Conservation (phyloP, 768 basidiomycete species). For the Amanita rimosa region DNA sequence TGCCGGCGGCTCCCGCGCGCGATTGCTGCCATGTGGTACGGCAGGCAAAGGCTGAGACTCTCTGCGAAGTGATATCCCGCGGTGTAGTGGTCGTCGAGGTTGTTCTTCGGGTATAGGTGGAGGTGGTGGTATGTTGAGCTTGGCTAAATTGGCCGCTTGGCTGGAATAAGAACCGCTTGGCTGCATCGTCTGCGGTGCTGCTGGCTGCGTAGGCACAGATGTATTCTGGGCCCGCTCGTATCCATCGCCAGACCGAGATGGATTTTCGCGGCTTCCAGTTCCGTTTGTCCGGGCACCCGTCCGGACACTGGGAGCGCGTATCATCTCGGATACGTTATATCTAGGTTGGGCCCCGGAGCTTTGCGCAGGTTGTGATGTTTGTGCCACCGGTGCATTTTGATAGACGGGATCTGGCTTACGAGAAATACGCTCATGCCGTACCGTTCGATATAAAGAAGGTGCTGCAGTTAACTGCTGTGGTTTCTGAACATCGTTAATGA, state of each 20-base stretch:
- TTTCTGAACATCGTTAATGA: slow-evolving; percentile 43
- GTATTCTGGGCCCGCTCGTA: background rate
- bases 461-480: slow-evolving; percentile 9
- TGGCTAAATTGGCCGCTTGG: background rate
- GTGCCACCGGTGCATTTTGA: slow-evolving; percentile 1
- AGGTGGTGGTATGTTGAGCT: background rate
- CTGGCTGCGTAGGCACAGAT: background rate
- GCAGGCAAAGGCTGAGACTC: slow-evolving; percentile 4
- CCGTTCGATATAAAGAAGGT: background rate
- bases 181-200: background rate
- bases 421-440: slow-evolving; percentile 1
- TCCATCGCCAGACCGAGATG: background rate
- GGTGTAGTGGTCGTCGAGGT: background rate
- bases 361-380: background rate
- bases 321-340: slow-evolving; percentile 10
- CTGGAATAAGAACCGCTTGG: background rate
- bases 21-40: background rate
- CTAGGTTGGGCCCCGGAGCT: slow-evolving; percentile 9
- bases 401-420: slow-evolving; percentile 2
- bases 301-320: background rate
- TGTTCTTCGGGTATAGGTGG: slow-evolving; percentile 3
- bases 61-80: slow-evolving; percentile 1
- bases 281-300: background rate
- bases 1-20: background rate
- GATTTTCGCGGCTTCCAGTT: background rate